Base-by-base conservation (phyloP, 495 filamentous ascomycete species). In the Annulohypoxylon stygium region DNA sequence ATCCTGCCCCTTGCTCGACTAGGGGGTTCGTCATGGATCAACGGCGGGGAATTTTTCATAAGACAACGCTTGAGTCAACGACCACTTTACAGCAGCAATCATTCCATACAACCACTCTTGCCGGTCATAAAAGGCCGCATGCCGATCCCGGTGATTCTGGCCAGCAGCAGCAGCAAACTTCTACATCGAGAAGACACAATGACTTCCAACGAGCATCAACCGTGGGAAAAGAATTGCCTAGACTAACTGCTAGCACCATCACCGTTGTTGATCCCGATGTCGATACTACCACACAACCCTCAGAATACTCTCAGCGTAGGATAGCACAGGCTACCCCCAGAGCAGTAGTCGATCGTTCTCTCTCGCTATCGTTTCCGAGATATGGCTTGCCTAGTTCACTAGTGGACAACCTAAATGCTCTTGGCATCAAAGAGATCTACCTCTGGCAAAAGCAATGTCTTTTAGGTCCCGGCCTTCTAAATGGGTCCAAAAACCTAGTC, bases 381-480 rank as follows among this genome's bases (percentile, higher is more conserved):
- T 96, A 94, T 81, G 89, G 86, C 3, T 81, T 96, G 18, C 88
- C 90, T 33, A 70, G 79, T 3, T 72, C 84, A 3, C 81, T 94
- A 2, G 88, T 93, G 2, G 79, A 81, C 25, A 94, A 94, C 75
- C 88, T 95, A 71, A 84, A 84, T 14, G 78, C 80, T 0, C 79
- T 90, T 34, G 92, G 92, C 5, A 90, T 95, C 47, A 85, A 81
- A 25, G 85, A 80, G 62, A 94, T 95, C 67, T 95, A 95, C 75
- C 88, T 90, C 2, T 95, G 93, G 93, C 93, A 95, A 79, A 90
- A 91, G n/a, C 89, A 90, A 33, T 96, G 93, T 76, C 82, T 95
- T 16, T 79, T 92, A 39, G 87, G 89, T 1, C 87, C 86, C 1
- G 93, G 92, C 6, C 81, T 94, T 14, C 79, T 96, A 2, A 71